Percentiles rank a stretch among this genome's conserved stretches.
These are phyloP conservation scores for Nymphaea colorata DNA, from an alignment of 164 flowering plant genomes.

Conservation along the genomic window DNA sequence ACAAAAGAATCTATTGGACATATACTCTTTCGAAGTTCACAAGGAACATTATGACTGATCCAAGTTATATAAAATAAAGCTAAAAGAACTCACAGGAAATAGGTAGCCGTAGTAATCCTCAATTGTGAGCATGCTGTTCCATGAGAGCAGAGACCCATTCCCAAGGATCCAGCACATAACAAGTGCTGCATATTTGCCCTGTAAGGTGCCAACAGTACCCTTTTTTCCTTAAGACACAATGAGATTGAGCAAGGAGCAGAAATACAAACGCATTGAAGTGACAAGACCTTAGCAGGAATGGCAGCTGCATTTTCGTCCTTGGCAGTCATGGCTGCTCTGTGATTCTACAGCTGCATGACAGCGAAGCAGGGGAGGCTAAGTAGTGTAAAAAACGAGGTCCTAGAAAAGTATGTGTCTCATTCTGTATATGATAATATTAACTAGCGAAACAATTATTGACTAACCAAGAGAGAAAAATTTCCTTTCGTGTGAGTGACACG, in stretches of 20 bases:
- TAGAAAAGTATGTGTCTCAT: too few relatives aligned
- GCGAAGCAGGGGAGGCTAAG: too few relatives aligned
- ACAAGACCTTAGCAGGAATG: background rate
- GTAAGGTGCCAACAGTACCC: background rate
- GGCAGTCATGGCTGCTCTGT: background rate
- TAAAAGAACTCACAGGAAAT: constrained; percentile 16
- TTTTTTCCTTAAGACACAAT: background rate
- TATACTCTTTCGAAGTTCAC: background rate
- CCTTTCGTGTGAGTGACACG: too few relatives aligned
- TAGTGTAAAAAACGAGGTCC: too few relatives aligned
- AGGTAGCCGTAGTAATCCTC: constrained; percentile 20
- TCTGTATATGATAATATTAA: too few relatives aligned
- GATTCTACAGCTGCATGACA: too few relatives aligned
- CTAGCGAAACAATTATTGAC: too few relatives aligned
- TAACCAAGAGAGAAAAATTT: too few relatives aligned
- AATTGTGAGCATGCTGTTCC: constrained; percentile 47
- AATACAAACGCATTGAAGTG: background rate
- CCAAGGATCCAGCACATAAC: constrained; percentile 46
- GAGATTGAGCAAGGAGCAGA: background rate
- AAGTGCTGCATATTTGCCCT: constrained; percentile 31
- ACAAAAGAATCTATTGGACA: background rate
- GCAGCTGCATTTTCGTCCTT: background rate
- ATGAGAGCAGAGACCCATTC: constrained; percentile 33
- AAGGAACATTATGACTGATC: background rate
- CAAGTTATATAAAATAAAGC: background rate